Percentiles rank a stretch among this genome's conserved stretches.
Conservation (phyloP, 1,284 basidiomycete genomes). For the Microbotryum lychnidis-dioicae region DNA sequence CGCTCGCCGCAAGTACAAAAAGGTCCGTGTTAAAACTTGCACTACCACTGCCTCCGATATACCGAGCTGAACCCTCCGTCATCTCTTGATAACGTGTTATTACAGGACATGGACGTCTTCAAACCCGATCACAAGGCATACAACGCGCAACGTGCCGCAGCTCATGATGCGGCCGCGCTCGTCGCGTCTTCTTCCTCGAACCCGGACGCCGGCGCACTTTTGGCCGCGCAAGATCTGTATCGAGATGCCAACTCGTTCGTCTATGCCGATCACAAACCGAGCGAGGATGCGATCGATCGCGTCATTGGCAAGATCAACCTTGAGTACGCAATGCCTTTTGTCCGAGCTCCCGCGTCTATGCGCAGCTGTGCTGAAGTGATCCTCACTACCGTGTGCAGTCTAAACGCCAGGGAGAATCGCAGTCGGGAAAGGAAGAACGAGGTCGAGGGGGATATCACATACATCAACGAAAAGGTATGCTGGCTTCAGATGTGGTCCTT, state of each 20-base stretch:
- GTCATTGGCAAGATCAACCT: conserved; percentile 85
- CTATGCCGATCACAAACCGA: conserved; percentile 78
- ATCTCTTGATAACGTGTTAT: neutral
- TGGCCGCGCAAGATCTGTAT: conserved; percentile 63
- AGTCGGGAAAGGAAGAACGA: conserved; percentile 81
- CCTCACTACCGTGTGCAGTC: conserved; percentile 45
- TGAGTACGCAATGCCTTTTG: conserved; percentile 58
- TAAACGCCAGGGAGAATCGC: conserved; percentile 79
- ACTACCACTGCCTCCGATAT: neutral
- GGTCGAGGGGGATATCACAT: conserved; percentile 89
- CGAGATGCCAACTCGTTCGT: conserved; percentile 80
- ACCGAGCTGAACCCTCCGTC: neutral
- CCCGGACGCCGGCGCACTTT: conserved; percentile 43
- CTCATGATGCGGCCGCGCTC: conserved; percentile 37
- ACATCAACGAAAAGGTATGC: conserved; percentile 82
- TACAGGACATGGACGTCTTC: conserved; percentile 67
- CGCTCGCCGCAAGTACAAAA: conserved; percentile 80
- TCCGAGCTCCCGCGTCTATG: neutral
- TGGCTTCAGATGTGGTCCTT: neutral
- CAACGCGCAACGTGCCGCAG: conserved; percentile 75
- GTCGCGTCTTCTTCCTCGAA: conserved; percentile 28
- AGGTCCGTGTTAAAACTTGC: conserved; percentile 2
- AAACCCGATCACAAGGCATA: conserved; percentile 81
- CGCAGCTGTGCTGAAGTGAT: neutral
- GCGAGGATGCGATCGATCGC: conserved; percentile 86